A percentile compares a stretch with the other conserved stretches of the same genome.
phyloP scores from a whole-genome alignment of 768 basidiomycete species.

The Pisolithus marmoratus region DNA sequence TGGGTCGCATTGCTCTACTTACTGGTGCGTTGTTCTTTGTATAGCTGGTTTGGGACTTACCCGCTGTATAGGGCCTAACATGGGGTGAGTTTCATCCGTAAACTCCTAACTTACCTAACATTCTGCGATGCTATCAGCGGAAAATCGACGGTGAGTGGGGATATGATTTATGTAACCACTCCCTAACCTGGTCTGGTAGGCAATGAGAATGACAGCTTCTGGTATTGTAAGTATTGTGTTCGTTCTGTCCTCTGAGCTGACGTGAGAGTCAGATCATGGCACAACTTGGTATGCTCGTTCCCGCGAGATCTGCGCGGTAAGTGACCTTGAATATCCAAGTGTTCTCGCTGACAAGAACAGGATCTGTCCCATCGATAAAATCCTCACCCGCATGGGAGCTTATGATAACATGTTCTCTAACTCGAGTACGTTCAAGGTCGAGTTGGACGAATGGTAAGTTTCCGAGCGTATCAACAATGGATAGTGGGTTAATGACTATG shows the following conservation, averaged over 20 bases:
- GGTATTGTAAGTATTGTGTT: conserved; percentile 53
- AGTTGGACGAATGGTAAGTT: conserved; percentile 89
- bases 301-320: conserved; percentile 74
- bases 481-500: background rate
- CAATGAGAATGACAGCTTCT: conserved; percentile 94
- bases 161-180: background rate
- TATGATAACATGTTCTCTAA: conserved; percentile 97
- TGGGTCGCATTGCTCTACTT: conserved; percentile 72
- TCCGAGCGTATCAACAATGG: background rate
- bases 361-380: conserved; percentile 83
- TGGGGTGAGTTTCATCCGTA: conserved; percentile 55
- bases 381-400: conserved; percentile 96
- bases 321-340: conserved; percentile 9
- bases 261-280: conserved; percentile 68
- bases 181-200: conserved; percentile 30
- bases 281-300: conserved; percentile 93
- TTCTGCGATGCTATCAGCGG: conserved; percentile 39
- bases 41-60: conserved; percentile 1
- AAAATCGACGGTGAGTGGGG: conserved; percentile 59
- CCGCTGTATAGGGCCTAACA: conserved; percentile 60
- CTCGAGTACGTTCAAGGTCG: conserved; percentile 96
- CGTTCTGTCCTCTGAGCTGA: background rate
- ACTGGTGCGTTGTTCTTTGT: conserved; percentile 53
- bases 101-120: background rate
- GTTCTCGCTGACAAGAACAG: conserved; percentile 32